Base-by-base conservation (phyloP, 768 basidiomycete genomes). In the Coprinopsis sp. region DNA sequence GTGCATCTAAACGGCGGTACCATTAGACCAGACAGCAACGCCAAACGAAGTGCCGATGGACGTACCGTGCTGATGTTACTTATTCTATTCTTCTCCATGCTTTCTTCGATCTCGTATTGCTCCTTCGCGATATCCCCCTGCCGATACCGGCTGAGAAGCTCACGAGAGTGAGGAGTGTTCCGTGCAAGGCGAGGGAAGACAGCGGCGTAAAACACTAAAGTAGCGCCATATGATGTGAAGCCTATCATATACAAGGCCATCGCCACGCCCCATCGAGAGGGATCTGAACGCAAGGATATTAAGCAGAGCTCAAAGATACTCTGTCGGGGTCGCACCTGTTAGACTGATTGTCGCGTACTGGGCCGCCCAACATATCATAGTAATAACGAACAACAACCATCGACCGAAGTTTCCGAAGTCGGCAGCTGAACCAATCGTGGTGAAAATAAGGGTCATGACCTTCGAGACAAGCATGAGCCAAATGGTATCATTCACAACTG, bases 371-470 rank as follows among this genome's bases (percentile, higher is more conserved):
- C 86, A 90, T 28, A 91, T 70, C 34, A 80, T 63, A 0, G 89
- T 91, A 8, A 84, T 61, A 14, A 71, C 71, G 19, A 90, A 66
- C n/a, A 91, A 69, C 7, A 91, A 61, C 86, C 87, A 91, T 12
- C 84, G 78, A 16, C 87, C 87, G 55, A 91, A 88, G 4, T 66
- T 73, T 3, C 84, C 83, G 52, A 86, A 88, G 58, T 88, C 85
- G 0, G 83, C 84, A 3, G 81, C 80, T 18, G 80, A 81, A 24
- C 82, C 81, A 33, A 91, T 79, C 0, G 86, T 88, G 2, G 88
- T 91, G 65, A 91, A 89, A 37, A 91, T 78, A 25, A 75, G 51
- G 0, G 89, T 89, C 87, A 91, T 89, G 14, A 87, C 68, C 81
- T 83, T 38, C 2, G 19, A 14, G 21, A 31, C 8, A 16, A 4